A percentile compares a stretch with the other conserved stretches of the same genome.
phyloP scores from a whole-genome alignment of 164 flowering plant genomes.

The Sextonia rubra region DNA sequence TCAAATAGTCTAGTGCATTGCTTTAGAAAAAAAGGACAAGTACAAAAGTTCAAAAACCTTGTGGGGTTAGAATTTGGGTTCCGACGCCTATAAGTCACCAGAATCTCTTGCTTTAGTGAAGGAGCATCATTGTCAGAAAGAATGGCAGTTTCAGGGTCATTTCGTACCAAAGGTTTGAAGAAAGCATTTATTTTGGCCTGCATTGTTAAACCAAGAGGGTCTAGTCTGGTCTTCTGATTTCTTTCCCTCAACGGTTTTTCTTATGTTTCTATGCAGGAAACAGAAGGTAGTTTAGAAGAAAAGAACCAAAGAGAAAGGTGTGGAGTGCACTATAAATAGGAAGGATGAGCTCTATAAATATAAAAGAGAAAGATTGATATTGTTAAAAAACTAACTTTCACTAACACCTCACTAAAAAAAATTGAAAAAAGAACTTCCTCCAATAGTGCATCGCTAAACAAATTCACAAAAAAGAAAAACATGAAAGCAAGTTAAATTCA shows the following conservation, averaged over 20 bases:
- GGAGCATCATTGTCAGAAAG: constrained; percentile 5
- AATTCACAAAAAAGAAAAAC: no score
- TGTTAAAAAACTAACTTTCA: background rate
- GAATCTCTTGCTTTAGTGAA: constrained; percentile 24
- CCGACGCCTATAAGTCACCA: constrained; percentile 42
- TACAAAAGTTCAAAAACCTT: constrained; percentile 18
- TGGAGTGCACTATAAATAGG: no score
- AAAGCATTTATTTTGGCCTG: constrained; percentile 59
- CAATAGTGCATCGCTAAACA: no score
- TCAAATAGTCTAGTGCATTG: background rate
- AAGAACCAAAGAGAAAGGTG: no score
- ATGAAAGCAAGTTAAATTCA: no score
- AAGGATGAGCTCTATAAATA: no score
- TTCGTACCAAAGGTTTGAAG: constrained; percentile 34
- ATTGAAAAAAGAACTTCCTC: no score
- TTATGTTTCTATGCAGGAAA: background rate
- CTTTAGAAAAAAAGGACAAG: background rate
- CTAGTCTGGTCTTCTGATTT: background rate
- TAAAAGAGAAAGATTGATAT: background rate
- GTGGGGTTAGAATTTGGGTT: constrained; percentile 10
- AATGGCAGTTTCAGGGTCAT: constrained; percentile 12
- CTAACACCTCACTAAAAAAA: no score
- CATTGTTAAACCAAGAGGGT: constrained; percentile 17
- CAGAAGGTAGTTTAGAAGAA: background rate
- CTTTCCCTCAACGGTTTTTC: background rate